Evolutionary conservation across 2,329 filamentous ascomycete species (phyloP).

Genomic region (Apiospora kogelbergensis): DNA sequence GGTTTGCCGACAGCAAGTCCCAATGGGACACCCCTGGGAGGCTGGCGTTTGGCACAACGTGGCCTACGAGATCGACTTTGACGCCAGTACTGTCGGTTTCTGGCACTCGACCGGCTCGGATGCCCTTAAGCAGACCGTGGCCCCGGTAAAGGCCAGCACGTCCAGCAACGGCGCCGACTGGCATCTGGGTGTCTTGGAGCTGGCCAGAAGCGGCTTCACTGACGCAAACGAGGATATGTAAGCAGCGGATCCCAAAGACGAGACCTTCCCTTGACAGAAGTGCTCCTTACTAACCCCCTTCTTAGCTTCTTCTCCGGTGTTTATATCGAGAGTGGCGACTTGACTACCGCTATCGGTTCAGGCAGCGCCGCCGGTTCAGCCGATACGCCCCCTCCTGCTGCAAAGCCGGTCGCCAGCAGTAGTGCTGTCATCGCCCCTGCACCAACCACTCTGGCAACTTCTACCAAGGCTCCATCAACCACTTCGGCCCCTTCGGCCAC

Average conservation of each 20-base stretch:
- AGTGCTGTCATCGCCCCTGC: neutral
- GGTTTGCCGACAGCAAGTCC: conserved; percentile 60
- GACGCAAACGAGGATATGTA: conserved; percentile 65
- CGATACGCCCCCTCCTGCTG: neutral
- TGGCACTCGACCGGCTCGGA: conserved; percentile 67
- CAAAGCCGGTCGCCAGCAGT: neutral
- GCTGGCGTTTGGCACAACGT: conserved; percentile 73
- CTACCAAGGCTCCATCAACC: neutral
- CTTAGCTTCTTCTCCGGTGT: conserved; percentile 58
- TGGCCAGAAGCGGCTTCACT: conserved; percentile 56
- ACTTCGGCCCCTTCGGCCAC: neutral
- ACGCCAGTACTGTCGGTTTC: conserved; percentile 60
- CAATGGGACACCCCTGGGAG: conserved; percentile 63
- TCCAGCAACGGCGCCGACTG: conserved; percentile 63
- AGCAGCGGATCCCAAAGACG: conserved; percentile 5
- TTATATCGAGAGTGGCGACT: conserved; percentile 62
- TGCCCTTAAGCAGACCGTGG: conserved; percentile 56
- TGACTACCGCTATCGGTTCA: conserved; percentile 28
- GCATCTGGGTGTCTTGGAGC: conserved; percentile 69
- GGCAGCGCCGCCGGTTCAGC: neutral
- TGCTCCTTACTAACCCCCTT: neutral
- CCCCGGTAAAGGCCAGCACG: conserved; percentile 51
- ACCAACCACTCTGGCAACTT: neutral
- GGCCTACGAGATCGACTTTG: conserved; percentile 73
- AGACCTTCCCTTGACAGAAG: neutral